Evolutionary conservation across 1,139 yeast genomes (phyloP).

Genomic region (Yamadazyma songkhlaensis): DNA sequence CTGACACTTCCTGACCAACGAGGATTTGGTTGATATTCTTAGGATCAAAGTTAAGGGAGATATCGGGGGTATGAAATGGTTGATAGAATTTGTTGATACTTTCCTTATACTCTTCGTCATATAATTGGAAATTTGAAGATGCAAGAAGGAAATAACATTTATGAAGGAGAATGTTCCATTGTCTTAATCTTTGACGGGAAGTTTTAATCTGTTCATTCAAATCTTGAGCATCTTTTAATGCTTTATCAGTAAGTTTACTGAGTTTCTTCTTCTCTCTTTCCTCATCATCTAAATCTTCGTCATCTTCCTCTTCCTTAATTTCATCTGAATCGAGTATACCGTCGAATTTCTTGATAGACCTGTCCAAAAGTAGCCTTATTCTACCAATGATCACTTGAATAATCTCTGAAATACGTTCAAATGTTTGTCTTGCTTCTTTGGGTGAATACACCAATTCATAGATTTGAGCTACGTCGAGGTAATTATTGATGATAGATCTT

Average conservation of each 20-base stretch:
- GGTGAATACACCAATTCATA: constrained; percentile 55
- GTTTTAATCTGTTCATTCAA: constrained; percentile 23
- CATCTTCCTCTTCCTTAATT: constrained; percentile 18
- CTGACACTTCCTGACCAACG: not conserved
- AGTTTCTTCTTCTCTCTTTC: constrained; percentile 8
- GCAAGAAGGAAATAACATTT: constrained; percentile 77
- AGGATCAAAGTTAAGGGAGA: constrained; percentile 2
- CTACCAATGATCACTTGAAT: constrained; percentile 14
- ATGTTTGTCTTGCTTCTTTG: constrained; percentile 29
- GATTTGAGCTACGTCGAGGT: constrained; percentile 60
- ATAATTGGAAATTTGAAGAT: constrained; percentile 69
- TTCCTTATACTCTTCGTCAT: constrained; percentile 41
- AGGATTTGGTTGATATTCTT: constrained; percentile 2
- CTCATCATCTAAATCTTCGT: constrained; percentile 15
- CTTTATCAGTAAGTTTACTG: constrained; percentile 10
- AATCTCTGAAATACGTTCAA: constrained; percentile 16
- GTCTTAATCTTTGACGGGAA: constrained; percentile 31
- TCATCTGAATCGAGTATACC: constrained; percentile 8
- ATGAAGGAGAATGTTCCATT: constrained; percentile 64
- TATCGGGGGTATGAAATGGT: not conserved
- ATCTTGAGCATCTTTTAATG: constrained; percentile 19
- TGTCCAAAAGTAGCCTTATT: constrained; percentile 5
- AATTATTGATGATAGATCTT: constrained; percentile 41
- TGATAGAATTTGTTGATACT: constrained; percentile 16
- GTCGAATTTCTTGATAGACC: constrained; percentile 4